Evolutionary conservation across 305 asterid species (phyloP).

Genomic region (Withania somnifera): DNA sequence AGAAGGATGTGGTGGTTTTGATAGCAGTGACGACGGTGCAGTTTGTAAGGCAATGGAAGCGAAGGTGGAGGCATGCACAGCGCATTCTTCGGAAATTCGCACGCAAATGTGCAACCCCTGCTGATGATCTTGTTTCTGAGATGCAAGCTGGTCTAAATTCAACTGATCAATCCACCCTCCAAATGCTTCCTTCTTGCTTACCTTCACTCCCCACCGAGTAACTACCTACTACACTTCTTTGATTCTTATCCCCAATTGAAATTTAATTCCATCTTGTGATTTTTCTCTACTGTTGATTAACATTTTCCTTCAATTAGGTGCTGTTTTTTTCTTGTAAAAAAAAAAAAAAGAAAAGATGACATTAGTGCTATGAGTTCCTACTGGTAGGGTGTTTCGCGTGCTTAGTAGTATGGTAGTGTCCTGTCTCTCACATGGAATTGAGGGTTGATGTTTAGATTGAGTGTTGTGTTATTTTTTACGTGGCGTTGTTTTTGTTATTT

Average conservation of each 20-base stretch:
- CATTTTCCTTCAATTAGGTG: not conserved
- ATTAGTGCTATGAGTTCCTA: no score
- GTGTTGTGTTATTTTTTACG: no score
- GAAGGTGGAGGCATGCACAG: constrained; percentile 34
- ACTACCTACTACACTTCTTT: constrained; percentile 23
- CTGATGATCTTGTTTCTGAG: constrained; percentile 40
- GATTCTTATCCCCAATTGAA: not conserved
- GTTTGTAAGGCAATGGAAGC: constrained; percentile 30
- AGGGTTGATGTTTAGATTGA: no score
- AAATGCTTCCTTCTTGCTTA: constrained; percentile 34
- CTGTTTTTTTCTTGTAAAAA: not conserved
- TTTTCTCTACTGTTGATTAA: not conserved
- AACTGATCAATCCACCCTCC: constrained; percentile 16
- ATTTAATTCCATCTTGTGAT: not conserved
- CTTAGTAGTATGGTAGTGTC: no score
- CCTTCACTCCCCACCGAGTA: constrained; percentile 59
- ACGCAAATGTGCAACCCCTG: constrained; percentile 53
- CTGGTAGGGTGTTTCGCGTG: no score
- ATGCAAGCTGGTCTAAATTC: constrained; percentile 38
- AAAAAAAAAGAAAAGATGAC: no score
- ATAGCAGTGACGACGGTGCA: constrained; percentile 28
- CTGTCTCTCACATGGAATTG: no score
- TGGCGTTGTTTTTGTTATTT: no score
- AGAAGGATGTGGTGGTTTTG: constrained; percentile 32
- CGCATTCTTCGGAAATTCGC: constrained; percentile 58